Evolutionary conservation across 768 basidiomycete species (phyloP).

Genomic region (Kwoniella botswanensis): DNA sequence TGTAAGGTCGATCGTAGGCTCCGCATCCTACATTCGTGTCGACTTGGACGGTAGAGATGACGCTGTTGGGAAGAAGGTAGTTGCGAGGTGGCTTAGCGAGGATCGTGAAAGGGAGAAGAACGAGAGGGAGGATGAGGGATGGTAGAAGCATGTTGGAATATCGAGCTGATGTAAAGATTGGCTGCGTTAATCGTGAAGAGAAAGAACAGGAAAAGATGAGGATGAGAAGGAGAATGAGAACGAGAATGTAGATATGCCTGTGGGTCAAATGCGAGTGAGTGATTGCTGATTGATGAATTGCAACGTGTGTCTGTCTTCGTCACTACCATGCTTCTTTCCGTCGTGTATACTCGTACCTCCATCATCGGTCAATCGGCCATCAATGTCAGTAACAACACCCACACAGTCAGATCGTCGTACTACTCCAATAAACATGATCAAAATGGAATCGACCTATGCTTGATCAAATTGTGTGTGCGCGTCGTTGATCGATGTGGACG

Average conservation of each 20-base stretch:
- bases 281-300: no score
- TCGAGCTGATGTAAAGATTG: no score
- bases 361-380: background rate
- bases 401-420: background rate
- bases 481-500: no score
- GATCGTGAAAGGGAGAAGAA: background rate
- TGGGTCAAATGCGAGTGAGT: no score
- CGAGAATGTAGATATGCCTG: no score
- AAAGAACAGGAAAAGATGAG: no score
- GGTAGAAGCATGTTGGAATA: background rate
- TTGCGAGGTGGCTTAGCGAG: constrained; percentile 4
- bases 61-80: constrained; percentile 6
- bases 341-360: background rate
- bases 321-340: background rate
- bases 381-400: background rate
- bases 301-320: background rate
- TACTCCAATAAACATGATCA: background rate
- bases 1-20: constrained; percentile 14
- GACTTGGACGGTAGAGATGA: background rate
- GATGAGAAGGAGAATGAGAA: no score
- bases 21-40: background rate
- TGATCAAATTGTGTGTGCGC: no score
- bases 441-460: no score
- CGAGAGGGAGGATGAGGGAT: background rate
- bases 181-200: no score